phyloP scores from a whole-genome alignment of 108 stramenopile species.

The Nitzschia sp. region DNA sequence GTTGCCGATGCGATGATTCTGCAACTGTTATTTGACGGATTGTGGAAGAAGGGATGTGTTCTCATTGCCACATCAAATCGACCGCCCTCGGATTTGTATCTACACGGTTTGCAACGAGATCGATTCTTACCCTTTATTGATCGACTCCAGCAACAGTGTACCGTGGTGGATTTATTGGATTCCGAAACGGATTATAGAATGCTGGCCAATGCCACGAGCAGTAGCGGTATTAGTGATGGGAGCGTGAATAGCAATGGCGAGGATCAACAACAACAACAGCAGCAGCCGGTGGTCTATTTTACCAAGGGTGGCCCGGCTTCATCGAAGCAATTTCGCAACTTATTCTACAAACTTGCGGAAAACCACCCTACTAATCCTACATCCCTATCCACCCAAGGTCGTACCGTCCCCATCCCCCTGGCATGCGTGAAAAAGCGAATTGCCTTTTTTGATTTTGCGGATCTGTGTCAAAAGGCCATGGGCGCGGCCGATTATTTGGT shows the following conservation, averaged over 20 bases:
- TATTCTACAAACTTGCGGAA: conserved; percentile 49
- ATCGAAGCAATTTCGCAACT: conserved; percentile 18
- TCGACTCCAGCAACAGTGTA: conserved; percentile 59
- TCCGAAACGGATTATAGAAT: conserved; percentile 85
- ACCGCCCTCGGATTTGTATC: conserved; percentile 90
- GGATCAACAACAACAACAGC: too few relatives aligned
- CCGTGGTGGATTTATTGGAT: conserved; percentile 77
- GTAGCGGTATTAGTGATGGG: neutral
- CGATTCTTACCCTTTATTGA: conserved; percentile 96
- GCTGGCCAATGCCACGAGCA: conserved; percentile 27
- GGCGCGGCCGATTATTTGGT: conserved; percentile 93
- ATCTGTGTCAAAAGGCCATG: conserved; percentile 84
- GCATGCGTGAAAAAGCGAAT: conserved; percentile 49
- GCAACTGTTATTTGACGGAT: conserved; percentile 70
- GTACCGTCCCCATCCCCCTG: conserved; percentile 59
- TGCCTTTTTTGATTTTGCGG: conserved; percentile 80
- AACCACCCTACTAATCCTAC: conserved; percentile 41
- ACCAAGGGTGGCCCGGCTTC: conserved; percentile 16
- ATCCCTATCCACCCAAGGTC: conserved; percentile 61
- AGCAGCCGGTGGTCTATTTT: conserved; percentile 10
- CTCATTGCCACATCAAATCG: conserved; percentile 95
- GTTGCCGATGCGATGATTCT: conserved; percentile 89
- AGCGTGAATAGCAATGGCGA: neutral
- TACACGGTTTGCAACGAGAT: conserved; percentile 94
- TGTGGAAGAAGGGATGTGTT: conserved; percentile 72